These are phyloP conservation scores for Corinectria fuckeliana DNA, from an alignment of 2,329 filamentous ascomycete species.

Conservation along the genomic window DNA sequence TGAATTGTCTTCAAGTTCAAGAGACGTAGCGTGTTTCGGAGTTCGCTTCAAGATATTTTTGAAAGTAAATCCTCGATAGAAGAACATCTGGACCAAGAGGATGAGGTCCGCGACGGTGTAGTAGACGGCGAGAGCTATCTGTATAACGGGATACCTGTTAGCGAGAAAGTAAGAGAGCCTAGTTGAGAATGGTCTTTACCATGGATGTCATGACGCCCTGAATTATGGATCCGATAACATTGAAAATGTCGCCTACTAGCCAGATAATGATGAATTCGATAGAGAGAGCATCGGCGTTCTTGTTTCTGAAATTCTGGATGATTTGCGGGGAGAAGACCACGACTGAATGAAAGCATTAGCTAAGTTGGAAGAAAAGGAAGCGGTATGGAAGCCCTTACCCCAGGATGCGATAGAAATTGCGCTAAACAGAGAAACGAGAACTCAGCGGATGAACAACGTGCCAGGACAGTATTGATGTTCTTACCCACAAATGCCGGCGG, in stretches of 20 bases:
- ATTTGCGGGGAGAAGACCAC: constrained; percentile 98
- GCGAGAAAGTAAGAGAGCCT: no score
- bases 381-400: constrained; percentile 54
- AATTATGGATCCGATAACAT: constrained; percentile 89
- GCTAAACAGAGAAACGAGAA: constrained; percentile 52
- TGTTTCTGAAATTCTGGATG: constrained; percentile 87
- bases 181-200: no score
- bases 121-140: constrained; percentile 90
- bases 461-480: no score
- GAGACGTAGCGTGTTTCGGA: constrained; percentile 60
- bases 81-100: constrained; percentile 88
- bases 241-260: constrained; percentile 94
- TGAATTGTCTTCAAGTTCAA: neutral
- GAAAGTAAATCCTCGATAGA: constrained; percentile 87
- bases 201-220: constrained; percentile 94
- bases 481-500: no score
- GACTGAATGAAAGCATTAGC: constrained; percentile 53
- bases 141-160: no score
- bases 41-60: no score
- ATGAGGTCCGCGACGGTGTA: constrained; percentile 93
- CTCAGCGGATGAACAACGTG: no score
- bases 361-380: neutral
- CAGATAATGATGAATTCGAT: constrained; percentile 92
- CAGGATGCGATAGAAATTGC: constrained; percentile 97
- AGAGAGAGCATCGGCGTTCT: constrained; percentile 86